A percentile compares a stretch with the other conserved stretches of the same genome.
These are phyloP conservation scores for Aspergillus fischeri DNA, from an alignment of 2,329 filamentous ascomycete genomes.

Conservation along the genomic window DNA sequence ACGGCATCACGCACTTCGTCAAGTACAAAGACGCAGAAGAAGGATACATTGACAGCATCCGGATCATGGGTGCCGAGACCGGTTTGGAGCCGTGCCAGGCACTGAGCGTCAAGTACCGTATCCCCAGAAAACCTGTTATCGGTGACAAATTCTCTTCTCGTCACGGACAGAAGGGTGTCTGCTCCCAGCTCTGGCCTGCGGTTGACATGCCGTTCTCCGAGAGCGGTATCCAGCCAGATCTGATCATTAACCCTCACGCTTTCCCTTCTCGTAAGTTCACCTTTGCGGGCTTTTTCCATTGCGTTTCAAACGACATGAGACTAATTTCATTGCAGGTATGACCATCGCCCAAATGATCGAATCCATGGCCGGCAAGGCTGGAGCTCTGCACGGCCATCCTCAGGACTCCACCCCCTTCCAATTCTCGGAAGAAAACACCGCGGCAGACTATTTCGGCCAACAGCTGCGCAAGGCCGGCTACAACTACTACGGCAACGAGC, in stretches of 20 bases:
- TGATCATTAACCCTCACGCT: conserved; percentile 99
- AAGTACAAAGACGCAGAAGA: conserved; percentile 92
- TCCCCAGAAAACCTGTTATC: conserved; percentile 86
- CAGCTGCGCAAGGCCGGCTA: conserved; percentile 93
- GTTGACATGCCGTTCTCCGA: conserved; percentile 96
- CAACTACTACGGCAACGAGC: conserved; percentile 97
- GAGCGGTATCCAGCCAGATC: conserved; percentile 90
- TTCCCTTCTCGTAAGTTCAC: conserved; percentile 74
- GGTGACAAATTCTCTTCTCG: conserved; percentile 99
- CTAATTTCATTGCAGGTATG: conserved; percentile 53
- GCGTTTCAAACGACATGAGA: not conserved
- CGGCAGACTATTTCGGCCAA: conserved; percentile 91
- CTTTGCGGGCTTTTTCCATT: not conserved
- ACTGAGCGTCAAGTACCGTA: conserved; percentile 86
- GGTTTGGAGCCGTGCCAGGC: conserved; percentile 81
- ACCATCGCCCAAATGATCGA: conserved; percentile 99
- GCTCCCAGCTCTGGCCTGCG: conserved; percentile 90
- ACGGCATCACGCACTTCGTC: conserved; percentile 80
- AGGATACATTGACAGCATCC: conserved; percentile 88
- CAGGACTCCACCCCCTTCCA: conserved; percentile 95
- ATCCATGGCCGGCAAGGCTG: conserved; percentile 90
- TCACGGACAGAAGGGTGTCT: conserved; percentile 97
- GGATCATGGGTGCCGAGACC: conserved; percentile 79
- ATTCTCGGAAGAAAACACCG: conserved; percentile 88
- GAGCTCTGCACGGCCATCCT: conserved; percentile 88